Conservation (phyloP, 768 basidiomycete species). For the Tricholoma sp. region DNA sequence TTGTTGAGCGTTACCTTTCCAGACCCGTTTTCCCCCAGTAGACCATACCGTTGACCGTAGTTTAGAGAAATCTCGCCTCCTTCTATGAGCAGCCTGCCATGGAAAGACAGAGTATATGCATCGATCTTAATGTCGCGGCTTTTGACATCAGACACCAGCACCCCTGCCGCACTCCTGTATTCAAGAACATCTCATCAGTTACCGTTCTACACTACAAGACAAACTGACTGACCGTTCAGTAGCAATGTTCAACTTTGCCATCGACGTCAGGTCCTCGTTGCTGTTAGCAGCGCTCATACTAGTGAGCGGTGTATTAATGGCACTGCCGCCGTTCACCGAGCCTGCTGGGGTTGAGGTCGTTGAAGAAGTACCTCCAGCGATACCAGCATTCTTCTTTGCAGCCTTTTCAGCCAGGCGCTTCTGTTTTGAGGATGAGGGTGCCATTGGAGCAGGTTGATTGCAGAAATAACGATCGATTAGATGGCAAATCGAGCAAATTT, state of each 20-base stretch:
- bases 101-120: constrained; percentile 92
- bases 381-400: constrained; percentile 61
- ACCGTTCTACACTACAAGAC: not conserved
- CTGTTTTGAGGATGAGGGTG: constrained; percentile 82
- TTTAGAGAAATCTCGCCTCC: constrained; percentile 59
- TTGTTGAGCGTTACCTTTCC: constrained; percentile 93
- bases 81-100: constrained; percentile 80
- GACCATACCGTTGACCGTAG: constrained; percentile 89
- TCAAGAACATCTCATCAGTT: not conserved
- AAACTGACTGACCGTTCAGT: constrained; percentile 72
- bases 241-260: constrained; percentile 86
- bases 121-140: constrained; percentile 98
- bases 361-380: constrained; percentile 38
- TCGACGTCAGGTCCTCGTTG: constrained; percentile 72
- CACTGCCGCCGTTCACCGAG: constrained; percentile 56
- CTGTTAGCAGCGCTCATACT: constrained; percentile 75
- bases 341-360: constrained; percentile 57
- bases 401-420: constrained; percentile 95
- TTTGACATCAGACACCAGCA: constrained; percentile 88
- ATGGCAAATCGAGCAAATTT: constrained; percentile 22
- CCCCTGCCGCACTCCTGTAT: constrained; percentile 80
- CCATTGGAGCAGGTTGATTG: constrained; percentile 36
- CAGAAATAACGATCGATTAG: constrained; percentile 17
- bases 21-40: constrained; percentile 97
- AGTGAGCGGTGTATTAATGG: constrained; percentile 75